Percentiles rank a stretch among this genome's conserved stretches.
Evolutionary conservation across 2,329 filamentous ascomycete species (phyloP).

Genomic region (Trichoderma afroharzianum): DNA sequence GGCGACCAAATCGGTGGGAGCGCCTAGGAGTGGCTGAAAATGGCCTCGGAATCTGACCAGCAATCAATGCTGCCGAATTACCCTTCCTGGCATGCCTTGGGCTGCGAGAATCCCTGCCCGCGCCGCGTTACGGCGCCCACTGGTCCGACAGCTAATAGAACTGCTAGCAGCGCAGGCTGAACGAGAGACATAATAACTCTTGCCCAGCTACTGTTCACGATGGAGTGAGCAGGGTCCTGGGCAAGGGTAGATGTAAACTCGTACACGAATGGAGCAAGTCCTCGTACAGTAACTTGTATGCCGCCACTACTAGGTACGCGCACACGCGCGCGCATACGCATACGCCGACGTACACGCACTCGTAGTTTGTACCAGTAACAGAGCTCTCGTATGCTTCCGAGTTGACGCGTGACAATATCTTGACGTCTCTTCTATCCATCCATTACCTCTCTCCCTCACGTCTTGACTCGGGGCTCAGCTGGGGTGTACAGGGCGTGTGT

Average conservation of each 20-base stretch:
- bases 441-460: background rate
- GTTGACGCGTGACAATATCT: background rate
- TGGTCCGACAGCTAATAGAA: constrained; percentile 3
- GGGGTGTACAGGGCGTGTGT: background rate
- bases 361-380: too few relatives aligned
- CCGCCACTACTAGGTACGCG: background rate
- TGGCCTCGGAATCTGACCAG: constrained; percentile 1
- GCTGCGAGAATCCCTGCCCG: background rate
- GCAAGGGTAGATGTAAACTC: background rate
- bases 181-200: background rate
- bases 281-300: background rate
- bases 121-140: constrained; percentile 4
- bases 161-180: background rate
- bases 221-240: background rate
- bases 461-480: background rate
- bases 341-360: background rate
- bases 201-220: background rate
- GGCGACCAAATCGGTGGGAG: constrained; percentile 18
- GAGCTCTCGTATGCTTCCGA: background rate
- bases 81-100: background rate
- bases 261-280: background rate
- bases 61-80: constrained; percentile 1
- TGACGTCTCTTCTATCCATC: background rate
- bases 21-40: constrained; percentile 9
- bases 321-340: background rate